A percentile compares a stretch with the other conserved stretches of the same genome.
Conservation (phyloP, 1,139 yeast genomes). For the Eremothecium cymbalariae region DNA sequence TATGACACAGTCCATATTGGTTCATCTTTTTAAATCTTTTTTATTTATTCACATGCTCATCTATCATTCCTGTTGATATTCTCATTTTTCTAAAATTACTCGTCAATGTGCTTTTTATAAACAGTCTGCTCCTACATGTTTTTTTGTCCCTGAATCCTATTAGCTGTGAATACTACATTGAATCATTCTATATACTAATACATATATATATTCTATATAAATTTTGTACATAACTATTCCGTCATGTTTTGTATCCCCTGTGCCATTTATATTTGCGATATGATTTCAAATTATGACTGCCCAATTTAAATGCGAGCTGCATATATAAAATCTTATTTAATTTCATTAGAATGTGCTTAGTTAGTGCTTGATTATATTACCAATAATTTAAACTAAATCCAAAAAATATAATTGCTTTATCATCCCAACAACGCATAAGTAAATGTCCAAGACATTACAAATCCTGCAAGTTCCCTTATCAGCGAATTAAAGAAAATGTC, state of each 20-base stretch:
- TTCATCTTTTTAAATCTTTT: constrained; percentile 7
- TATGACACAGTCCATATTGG: constrained; percentile 11
- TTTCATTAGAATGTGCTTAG: background rate
- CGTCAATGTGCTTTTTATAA: constrained; percentile 9
- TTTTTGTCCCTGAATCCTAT: constrained; percentile 3
- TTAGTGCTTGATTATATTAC: background rate
- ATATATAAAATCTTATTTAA: no score
- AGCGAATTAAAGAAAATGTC: constrained; percentile 52
- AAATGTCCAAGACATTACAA: constrained; percentile 78
- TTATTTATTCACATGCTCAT: constrained; percentile 8
- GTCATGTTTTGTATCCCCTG: no score
- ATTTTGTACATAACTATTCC: constrained; percentile 5
- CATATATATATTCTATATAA: constrained; percentile 1
- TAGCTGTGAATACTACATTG: constrained; percentile 3
- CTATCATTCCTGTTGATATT: constrained; percentile 6
- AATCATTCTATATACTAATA: background rate
- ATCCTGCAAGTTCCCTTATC: constrained; percentile 57
- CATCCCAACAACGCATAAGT: constrained; percentile 55
- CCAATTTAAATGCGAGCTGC: no score
- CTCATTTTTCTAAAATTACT: constrained; percentile 8
- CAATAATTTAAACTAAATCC: background rate
- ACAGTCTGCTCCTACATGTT: constrained; percentile 4
- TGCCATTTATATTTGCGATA: no score
- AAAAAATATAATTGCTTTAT: constrained; percentile 10
- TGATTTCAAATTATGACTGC: no score